Conservation (phyloP, 371 early-diverging fungal species). For the Lichtheimia hyalospora region DNA sequence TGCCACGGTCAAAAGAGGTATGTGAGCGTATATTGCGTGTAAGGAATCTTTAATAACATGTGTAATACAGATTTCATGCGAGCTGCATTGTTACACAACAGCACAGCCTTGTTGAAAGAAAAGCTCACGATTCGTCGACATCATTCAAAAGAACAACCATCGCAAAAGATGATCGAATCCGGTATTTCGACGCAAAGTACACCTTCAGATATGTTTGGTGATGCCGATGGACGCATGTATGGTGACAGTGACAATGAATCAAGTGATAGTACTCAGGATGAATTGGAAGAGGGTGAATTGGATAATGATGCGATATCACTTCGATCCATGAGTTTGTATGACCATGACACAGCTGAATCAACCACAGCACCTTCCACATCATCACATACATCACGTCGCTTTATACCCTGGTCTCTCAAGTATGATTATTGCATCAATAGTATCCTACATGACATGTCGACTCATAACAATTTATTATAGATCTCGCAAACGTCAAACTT, state of each 20-base stretch:
- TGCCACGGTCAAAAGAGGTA: slow-evolving; percentile 63
- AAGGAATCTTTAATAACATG: not conserved
- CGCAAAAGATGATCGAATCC: slow-evolving; percentile 10
- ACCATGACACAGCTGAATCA: not conserved
- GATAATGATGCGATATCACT: slow-evolving; percentile 19
- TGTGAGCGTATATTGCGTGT: not conserved
- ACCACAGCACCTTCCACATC: too few relatives aligned
- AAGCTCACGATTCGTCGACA: slow-evolving; percentile 44
- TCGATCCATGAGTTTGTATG: slow-evolving; percentile 15
- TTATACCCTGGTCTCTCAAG: slow-evolving; percentile 16
- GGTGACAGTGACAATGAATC: slow-evolving; percentile 13
- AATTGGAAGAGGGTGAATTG: slow-evolving; percentile 11
- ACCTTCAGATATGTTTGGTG: slow-evolving; percentile 1
- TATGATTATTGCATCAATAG: not conserved
- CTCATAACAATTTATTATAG: slow-evolving; percentile 5
- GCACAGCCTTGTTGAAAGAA: slow-evolving; percentile 45
- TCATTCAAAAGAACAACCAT: slow-evolving; percentile 15
- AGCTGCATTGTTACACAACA: slow-evolving; percentile 45
- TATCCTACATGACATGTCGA: too few relatives aligned
- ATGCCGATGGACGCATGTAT: slow-evolving; percentile 4
- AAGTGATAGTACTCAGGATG: slow-evolving; percentile 19
- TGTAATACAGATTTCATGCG: slow-evolving; percentile 38
- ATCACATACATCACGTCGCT: slow-evolving; percentile 7
- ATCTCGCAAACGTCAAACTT: slow-evolving; percentile 11
- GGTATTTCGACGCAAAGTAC: slow-evolving; percentile 13